Evolutionary conservation across 495 filamentous ascomycete species (phyloP), one percentile per base, ranked within the genome.

Genomic region (Tuber calosporum): DNA sequence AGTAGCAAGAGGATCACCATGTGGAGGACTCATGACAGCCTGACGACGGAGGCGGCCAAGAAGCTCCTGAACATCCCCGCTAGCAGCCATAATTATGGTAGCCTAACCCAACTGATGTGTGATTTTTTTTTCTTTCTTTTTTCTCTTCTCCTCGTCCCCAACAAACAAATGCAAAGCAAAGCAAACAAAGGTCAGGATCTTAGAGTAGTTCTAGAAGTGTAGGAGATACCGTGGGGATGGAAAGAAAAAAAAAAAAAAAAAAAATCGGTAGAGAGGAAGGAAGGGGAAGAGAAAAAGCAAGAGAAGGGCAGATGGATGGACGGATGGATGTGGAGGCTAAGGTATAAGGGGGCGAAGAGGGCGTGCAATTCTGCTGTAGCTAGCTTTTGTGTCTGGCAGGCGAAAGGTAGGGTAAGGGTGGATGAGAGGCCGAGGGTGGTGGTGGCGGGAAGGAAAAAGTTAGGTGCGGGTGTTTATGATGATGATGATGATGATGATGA

Each of bases 31-130:
- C 79, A 77, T 76, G 58, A 69, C 75, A 30, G 76, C 69, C 74
- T 81, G 79, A 38, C 79, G 76, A 30, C 80, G 72, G 36, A 81
- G 74, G 66, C 76, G 76, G 48, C 80, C 80, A 62, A 81, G 69
- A 41, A 81, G 73, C 58, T 67, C 73, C n/a, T 81, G 77, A 48
- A 81, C 75, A 30, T 72, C 69, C 69, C 79, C 76, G 26, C 15
- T n/a, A 37, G 77, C 72, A 36, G 76, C 70, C 77, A 79, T 79
- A 41, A 78, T 48, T 72, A 34, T 20, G 34, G 68, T 45, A 62
- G 38, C 26, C 53, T 62, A 62, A 15, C 26, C 26, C 34, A 34
- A 62, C 53, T 30, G 53, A 34, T 19, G 53, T 62, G 26, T 15
- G 53, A 17, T 34, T 62, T 62, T 62, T 30, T 58, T 58, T 30